Evolutionary conservation across 1,139 yeast genomes (phyloP), one percentile per base, ranked within the genome.

Genomic region (Yamadazyma conglobata): DNA sequence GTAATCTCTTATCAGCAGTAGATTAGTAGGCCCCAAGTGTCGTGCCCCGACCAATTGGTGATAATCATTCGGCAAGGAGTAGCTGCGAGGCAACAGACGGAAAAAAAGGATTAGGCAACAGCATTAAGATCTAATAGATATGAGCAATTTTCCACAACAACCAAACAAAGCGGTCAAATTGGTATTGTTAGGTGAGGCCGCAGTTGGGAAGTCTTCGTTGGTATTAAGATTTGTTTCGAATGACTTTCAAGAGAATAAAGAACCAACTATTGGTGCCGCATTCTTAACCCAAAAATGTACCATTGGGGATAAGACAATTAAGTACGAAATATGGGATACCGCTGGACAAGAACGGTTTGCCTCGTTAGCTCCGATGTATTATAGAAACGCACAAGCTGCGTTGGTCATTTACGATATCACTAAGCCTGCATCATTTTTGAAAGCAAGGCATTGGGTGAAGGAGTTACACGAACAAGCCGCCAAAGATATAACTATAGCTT

Each of bases 301-400:
- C 21, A 81, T 91, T 47, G 93, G 93, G 22, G 88, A 85, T 42
- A 77, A 85, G 45, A 85, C 94, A 10, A 88, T 91, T 53, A 91
- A 91, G 56, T 91, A 88, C 59, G 98, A 91, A 58, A 91, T 91
- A 43, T 91, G 97, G 97, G 98, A 91, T 55, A 91, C 98, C 10
- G 98, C 98, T 0, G 98, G 98, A 11, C 98, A 91, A 62, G 98
- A 91, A 58, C 67, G 98, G 41, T 91, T 91, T 66, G 96, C 97
- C 4, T 83, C 93, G 21, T 70, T 91, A 52, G 97, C 97, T 1
- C 98, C 97, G 15, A 85, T 91, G 95, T 91, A 91, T 60, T 91
- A 91, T 65, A 77, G 98, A 54, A 91, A 91, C 52, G 97, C 98
- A n/a, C 97, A 91, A 58, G 95, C 96, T 21, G 98, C 98, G 0